These are phyloP conservation scores for Peronospora destructor DNA, from an alignment of 352 stramenopile genomes.

Conservation along the genomic window DNA sequence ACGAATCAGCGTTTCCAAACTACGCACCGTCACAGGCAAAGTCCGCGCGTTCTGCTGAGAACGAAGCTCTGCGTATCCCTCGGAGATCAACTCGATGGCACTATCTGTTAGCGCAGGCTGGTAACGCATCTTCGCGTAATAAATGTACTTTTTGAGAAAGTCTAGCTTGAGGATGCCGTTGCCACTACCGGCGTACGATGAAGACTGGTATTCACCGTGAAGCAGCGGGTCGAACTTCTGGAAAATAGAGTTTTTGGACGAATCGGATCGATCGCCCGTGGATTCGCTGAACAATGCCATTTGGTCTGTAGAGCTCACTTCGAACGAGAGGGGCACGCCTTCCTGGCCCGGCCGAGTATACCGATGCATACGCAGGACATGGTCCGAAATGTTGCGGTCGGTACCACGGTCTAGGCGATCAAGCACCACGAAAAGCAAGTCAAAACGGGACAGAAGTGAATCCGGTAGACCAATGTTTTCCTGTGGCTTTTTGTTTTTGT, in stretches of 20 bases:
- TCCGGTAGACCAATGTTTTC: conserved; percentile 99
- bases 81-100: conserved; percentile 92
- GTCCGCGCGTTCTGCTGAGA: conserved; percentile 91
- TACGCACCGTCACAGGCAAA: conserved; percentile 95
- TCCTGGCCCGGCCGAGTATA: conserved; percentile 87
- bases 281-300: conserved; percentile 61
- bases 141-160: conserved; percentile 99
- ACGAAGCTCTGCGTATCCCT: conserved; percentile 95
- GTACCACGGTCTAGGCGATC: conserved; percentile 94
- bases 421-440: conserved; percentile 99
- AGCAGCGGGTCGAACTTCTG: conserved; percentile 88
- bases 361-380: conserved; percentile 96
- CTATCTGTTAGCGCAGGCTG: conserved; percentile 78
- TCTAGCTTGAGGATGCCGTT: conserved; percentile 89
- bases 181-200: conserved; percentile 39
- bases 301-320: conserved; percentile 75
- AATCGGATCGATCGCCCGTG: conserved; percentile 46
- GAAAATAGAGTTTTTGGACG: conserved; percentile 80
- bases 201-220: conserved; percentile 64
- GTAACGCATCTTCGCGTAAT: conserved; percentile 96
- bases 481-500: conserved; percentile 95
- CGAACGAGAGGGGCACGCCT: conserved; percentile 85
- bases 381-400: conserved; percentile 93
- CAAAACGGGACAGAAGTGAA: conserved; percentile 99
- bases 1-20: conserved; percentile 99